Evolutionary conservation across 2,329 filamentous ascomycete genomes (phyloP).

Genomic region (Trichophyton rubrum): DNA sequence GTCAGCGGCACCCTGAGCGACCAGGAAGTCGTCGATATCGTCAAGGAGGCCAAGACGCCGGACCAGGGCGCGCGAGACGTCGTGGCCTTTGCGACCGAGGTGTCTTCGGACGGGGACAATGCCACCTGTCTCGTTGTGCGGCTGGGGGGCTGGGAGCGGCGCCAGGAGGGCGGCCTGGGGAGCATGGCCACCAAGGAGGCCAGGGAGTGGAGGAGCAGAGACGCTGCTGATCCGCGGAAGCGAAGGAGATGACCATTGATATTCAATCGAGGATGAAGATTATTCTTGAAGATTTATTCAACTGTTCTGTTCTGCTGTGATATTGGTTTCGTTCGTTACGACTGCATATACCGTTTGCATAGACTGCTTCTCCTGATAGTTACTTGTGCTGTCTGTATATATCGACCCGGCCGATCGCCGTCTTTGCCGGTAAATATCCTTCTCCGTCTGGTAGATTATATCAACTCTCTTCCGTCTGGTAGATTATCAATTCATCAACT

Average conservation of each 20-base stretch:
- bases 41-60: slow-evolving; percentile 86
- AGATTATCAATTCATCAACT: too few relatives aligned
- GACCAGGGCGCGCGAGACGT: slow-evolving; percentile 70
- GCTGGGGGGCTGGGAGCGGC: slow-evolving; percentile 52
- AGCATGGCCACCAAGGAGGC: slow-evolving; percentile 87
- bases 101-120: slow-evolving; percentile 53
- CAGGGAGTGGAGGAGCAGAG: slow-evolving; percentile 65
- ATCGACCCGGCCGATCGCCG: too few relatives aligned
- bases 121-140: slow-evolving; percentile 51
- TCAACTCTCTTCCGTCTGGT: too few relatives aligned
- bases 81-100: slow-evolving; percentile 79
- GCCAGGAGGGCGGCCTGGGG: slow-evolving; percentile 67
- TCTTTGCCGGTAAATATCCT: too few relatives aligned
- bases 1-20: slow-evolving; percentile 75
- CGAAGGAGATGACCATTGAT: slow-evolving; percentile 38
- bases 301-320: not conserved
- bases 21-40: slow-evolving; percentile 89
- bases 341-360: not conserved
- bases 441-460: too few relatives aligned
- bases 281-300: not conserved
- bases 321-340: not conserved
- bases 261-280: too few relatives aligned
- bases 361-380: not conserved
- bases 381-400: too few relatives aligned
- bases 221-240: slow-evolving; percentile 70